Conservation (phyloP, 2,329 filamentous ascomycete genomes). For the Fonsecaea pugnacius region DNA sequence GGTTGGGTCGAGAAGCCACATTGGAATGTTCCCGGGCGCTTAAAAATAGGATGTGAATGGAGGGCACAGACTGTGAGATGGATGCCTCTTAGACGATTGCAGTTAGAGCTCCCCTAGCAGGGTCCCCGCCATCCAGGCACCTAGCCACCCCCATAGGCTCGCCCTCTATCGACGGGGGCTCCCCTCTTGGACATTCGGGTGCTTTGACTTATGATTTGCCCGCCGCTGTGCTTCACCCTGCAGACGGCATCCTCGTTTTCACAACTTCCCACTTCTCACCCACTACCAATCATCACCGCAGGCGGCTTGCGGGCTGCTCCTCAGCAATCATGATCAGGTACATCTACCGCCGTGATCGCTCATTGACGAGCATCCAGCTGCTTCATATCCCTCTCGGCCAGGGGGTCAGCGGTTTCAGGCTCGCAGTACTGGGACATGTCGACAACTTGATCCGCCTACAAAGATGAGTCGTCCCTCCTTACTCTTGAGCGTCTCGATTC, state of each 20-base stretch:
- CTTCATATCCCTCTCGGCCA: slow-evolving; percentile 33
- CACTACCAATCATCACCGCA: slow-evolving; percentile 28
- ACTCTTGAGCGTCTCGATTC: slow-evolving; percentile 1
- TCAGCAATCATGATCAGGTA: slow-evolving; percentile 33
- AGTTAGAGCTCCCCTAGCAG: slow-evolving; percentile 17
- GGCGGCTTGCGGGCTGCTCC: slow-evolving; percentile 18
- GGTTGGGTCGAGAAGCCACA: slow-evolving; percentile 11
- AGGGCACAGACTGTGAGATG: slow-evolving; percentile 3
- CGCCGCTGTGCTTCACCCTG: slow-evolving; percentile 29
- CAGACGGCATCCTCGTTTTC: slow-evolving; percentile 24
- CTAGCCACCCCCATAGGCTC: slow-evolving; percentile 6
- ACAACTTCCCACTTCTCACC: slow-evolving; percentile 13
- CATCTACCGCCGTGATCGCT: slow-evolving; percentile 35
- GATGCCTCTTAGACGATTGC: slow-evolving; percentile 13
- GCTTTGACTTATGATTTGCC: slow-evolving; percentile 28
- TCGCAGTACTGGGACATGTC: slow-evolving; percentile 23
- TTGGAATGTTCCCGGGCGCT: slow-evolving; percentile 24
- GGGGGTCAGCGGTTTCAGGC: slow-evolving; percentile 35
- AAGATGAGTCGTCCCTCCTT: slow-evolving; percentile 33
- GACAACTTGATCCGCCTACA: slow-evolving; percentile 32
- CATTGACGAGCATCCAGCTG: slow-evolving; percentile 29
- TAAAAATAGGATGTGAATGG: slow-evolving; percentile 25
- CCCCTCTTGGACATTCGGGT: background rate
- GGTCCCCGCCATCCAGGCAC: slow-evolving; percentile 14
- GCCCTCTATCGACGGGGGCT: background rate